Evolutionary conservation across 2,329 filamentous ascomycete genomes (phyloP).

Genomic region (Clonostachys chloroleuca): DNA sequence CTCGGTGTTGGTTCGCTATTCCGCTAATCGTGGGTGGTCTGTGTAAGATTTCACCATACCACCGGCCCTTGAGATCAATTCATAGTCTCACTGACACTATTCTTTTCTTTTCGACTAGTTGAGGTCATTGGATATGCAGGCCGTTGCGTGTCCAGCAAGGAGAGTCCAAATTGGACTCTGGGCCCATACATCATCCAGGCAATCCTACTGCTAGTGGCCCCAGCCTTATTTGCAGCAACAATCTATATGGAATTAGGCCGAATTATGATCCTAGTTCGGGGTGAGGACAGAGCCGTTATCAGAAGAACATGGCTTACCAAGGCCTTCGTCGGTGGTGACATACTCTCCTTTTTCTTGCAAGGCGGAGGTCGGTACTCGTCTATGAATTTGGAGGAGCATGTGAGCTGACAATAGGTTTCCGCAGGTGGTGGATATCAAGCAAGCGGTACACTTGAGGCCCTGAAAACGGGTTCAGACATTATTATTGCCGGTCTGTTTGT

Average conservation of each 20-base stretch:
- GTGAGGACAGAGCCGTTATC: conserved; percentile 11
- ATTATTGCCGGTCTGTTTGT: conserved; percentile 48
- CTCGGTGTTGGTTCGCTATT: no score
- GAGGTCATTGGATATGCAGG: no score
- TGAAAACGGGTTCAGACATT: conserved; percentile 31
- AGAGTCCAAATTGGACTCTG: neutral
- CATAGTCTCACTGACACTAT: no score
- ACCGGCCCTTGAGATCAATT: no score
- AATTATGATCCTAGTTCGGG: conserved; percentile 20
- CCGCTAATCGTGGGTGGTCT: no score
- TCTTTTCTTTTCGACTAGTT: no score
- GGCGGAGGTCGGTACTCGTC: no score
- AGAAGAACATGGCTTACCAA: conserved; percentile 16
- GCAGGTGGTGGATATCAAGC: conserved; percentile 15
- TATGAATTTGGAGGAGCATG: no score
- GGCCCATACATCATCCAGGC: conserved; percentile 6
- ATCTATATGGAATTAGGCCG: conserved; percentile 39
- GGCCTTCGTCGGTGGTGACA: conserved; percentile 22
- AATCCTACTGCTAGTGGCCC: conserved; percentile 33
- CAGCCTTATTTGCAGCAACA: conserved; percentile 37
- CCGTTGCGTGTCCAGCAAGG: no score
- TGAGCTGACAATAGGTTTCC: no score
- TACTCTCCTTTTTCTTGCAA: conserved; percentile 13
- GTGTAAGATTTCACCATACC: no score
- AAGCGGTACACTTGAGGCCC: conserved; percentile 11